Percentiles rank a stretch among this genome's conserved stretches.
Conservation (phyloP, 441 rosid species). For the Erodium texanum region DNA sequence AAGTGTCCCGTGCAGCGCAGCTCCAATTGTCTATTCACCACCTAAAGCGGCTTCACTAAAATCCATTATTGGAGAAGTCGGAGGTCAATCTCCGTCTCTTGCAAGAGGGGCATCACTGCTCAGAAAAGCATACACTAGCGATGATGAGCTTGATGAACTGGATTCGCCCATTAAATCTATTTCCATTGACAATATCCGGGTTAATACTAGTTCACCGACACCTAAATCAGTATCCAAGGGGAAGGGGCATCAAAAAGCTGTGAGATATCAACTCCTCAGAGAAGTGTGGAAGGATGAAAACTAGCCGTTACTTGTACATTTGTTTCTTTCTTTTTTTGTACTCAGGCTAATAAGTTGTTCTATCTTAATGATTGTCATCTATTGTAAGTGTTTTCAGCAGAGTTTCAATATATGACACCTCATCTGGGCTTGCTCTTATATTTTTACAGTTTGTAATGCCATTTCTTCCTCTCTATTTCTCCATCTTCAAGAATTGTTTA, state of each 20-base stretch:
- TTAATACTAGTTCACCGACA: constrained; percentile 34
- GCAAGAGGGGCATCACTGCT: constrained; percentile 43
- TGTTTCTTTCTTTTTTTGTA: background rate
- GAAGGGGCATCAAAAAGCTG: constrained; percentile 21
- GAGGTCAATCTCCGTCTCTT: constrained; percentile 35
- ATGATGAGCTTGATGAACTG: constrained; percentile 89
- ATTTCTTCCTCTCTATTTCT: too few species aligned
- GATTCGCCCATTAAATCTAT: constrained; percentile 67
- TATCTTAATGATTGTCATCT: background rate
- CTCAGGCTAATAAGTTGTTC: background rate
- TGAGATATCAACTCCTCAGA: constrained; percentile 72
- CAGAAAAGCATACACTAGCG: constrained; percentile 73
- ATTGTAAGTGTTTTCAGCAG: background rate
- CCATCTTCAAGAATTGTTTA: too few species aligned
- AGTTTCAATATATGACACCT: background rate
- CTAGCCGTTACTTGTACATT: background rate
- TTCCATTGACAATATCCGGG: constrained; percentile 24
- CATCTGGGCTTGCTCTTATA: background rate
- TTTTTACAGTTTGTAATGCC: background rate
- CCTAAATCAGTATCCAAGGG: constrained; percentile 38
- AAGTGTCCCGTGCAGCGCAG: constrained; percentile 51
- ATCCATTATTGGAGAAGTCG: constrained; percentile 38
- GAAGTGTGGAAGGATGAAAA: constrained; percentile 46
- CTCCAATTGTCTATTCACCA: constrained; percentile 49
- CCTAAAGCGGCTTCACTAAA: constrained; percentile 54